phyloP scores from a whole-genome alignment of 495 filamentous ascomycete genomes.

The Neurospora sp. region DNA sequence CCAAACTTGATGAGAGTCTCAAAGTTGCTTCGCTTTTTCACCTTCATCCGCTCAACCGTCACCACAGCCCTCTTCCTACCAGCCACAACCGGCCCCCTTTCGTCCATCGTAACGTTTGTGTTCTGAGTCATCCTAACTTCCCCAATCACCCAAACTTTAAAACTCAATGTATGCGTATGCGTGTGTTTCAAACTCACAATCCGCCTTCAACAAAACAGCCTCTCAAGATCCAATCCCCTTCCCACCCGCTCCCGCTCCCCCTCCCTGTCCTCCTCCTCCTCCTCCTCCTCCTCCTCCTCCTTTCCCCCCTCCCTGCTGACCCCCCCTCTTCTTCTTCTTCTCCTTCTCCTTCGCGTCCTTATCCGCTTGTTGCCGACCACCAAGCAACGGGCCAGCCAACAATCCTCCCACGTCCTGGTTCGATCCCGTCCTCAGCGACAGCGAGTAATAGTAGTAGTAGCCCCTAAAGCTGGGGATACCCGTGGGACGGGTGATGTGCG shows the following conservation, averaged over 20 bases:
- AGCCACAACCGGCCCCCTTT: neutral
- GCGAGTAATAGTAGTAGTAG: neutral
- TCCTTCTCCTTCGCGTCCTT: neutral
- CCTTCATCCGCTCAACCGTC: conserved; percentile 3
- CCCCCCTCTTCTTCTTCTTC: neutral
- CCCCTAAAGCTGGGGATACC: neutral
- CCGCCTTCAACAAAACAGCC: neutral
- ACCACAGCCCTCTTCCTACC: neutral
- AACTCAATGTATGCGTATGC: neutral
- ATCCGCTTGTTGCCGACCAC: neutral
- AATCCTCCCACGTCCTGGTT: neutral
- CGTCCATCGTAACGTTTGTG: neutral
- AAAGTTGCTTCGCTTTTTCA: conserved; percentile 11
- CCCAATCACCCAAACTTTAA: neutral
- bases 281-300: neutral
- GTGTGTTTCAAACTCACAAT: neutral
- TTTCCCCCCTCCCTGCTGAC: neutral
- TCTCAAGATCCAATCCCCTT: neutral
- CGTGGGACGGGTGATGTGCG: neutral
- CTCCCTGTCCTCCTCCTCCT: neutral
- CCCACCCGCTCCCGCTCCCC: neutral
- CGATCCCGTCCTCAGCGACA: neutral
- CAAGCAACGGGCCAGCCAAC: neutral
- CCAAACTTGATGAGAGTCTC: conserved; percentile 32
- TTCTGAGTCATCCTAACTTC: neutral